Percentiles rank a stretch among this genome's conserved stretches.
Conservation (phyloP, 83 land plant genomes). For the Thuja plicata region DNA sequence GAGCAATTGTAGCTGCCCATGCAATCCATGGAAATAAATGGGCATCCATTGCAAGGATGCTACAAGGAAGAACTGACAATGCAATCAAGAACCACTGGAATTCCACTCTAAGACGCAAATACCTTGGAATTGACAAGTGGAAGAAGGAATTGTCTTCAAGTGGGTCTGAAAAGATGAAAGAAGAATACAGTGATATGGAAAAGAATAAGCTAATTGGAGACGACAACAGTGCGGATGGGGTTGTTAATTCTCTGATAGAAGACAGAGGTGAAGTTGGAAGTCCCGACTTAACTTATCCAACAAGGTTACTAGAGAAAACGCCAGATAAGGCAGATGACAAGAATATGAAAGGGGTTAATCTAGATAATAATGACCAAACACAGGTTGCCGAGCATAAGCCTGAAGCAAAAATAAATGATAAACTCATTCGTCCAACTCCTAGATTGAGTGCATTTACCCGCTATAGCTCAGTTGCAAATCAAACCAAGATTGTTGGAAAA, state of each 20-base stretch:
- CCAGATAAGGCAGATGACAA: slow-evolving; percentile 21
- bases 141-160: slow-evolving; percentile 17
- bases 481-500: slow-evolving; percentile 6
- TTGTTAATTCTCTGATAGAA: slow-evolving; percentile 26
- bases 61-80: slow-evolving; percentile 84
- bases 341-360: neutral
- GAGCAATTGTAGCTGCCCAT: slow-evolving; percentile 60
- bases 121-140: slow-evolving; percentile 23
- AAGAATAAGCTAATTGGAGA: slow-evolving; percentile 48
- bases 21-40: slow-evolving; percentile 83
- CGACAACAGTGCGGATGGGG: slow-evolving; percentile 42
- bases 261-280: slow-evolving; percentile 31
- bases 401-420: slow-evolving; percentile 26
- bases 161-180: slow-evolving; percentile 15
- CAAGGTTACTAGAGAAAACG: slow-evolving; percentile 7
- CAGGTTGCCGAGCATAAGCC: slow-evolving; percentile 13
- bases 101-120: slow-evolving; percentile 62
- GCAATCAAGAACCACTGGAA: slow-evolving; percentile 91
- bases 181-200: slow-evolving; percentile 33
- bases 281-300: neutral
- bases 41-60: slow-evolving; percentile 77
- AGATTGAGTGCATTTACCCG: slow-evolving; percentile 64
- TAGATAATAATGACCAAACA: slow-evolving; percentile 9
- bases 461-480: slow-evolving; percentile 23
- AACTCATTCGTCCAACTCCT: slow-evolving; percentile 53